phyloP scores from a whole-genome alignment of 2,329 filamentous ascomycete genomes.

The Bimuria novae-zelandiae region DNA sequence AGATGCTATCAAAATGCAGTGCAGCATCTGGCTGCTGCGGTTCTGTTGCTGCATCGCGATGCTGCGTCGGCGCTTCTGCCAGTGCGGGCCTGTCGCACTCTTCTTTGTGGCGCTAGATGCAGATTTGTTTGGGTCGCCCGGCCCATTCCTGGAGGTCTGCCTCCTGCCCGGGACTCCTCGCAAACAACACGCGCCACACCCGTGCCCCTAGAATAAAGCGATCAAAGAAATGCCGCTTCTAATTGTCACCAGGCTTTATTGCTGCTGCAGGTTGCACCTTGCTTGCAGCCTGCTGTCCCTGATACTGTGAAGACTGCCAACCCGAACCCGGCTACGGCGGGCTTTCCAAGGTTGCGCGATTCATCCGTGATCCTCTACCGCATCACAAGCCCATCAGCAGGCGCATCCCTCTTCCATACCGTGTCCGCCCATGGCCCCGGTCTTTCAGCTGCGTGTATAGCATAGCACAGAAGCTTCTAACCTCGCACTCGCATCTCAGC shows the following conservation, averaged over 20 bases:
- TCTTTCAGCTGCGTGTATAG: background rate
- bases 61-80: background rate
- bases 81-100: constrained; percentile 4
- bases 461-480: background rate
- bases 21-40: background rate
- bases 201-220: background rate
- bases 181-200: constrained; percentile 5
- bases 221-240: background rate
- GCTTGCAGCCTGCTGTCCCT: background rate
- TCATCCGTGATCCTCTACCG: background rate
- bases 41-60: background rate
- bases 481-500: background rate
- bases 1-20: background rate
- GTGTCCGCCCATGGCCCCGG: background rate
- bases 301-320: background rate
- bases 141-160: background rate
- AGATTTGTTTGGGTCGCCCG: constrained; percentile 1
- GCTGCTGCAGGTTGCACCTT: constrained; percentile 2
- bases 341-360: background rate
- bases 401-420: background rate
- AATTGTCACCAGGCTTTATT: background rate
- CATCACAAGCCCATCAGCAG: background rate
- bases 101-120: constrained; percentile 6
- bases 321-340: background rate
- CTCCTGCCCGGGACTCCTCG: constrained; percentile 1